phyloP scores from a whole-genome alignment of 805 yeast genomes.

The Yarrowia keelungensis region DNA sequence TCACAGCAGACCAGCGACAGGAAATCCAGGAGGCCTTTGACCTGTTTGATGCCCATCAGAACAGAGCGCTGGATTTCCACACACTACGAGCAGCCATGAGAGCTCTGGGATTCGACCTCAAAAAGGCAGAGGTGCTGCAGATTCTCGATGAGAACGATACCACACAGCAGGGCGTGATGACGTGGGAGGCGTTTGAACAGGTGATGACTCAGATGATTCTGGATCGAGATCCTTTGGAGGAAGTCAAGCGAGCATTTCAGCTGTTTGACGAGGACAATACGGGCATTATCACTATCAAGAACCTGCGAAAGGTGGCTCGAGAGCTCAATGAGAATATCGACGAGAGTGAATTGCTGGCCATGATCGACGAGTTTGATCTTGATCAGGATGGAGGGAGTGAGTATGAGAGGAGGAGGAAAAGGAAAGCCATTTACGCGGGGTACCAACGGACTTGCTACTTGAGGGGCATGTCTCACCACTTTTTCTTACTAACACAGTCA shows the following conservation, averaged over 20 bases:
- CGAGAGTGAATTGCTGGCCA: constrained; percentile 92
- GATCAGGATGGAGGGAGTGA: constrained; percentile 90
- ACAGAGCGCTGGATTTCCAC: constrained; percentile 89
- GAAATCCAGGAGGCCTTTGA: constrained; percentile 92
- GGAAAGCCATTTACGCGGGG: no score
- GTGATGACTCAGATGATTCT: constrained; percentile 82
- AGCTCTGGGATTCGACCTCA: constrained; percentile 89
- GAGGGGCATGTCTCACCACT: not conserved
- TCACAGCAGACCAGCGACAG: constrained; percentile 85
- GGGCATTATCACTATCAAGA: constrained; percentile 82
- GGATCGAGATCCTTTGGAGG: constrained; percentile 91
- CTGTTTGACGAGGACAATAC: constrained; percentile 87
- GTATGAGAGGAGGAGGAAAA: not conserved
- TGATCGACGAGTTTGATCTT: constrained; percentile 96
- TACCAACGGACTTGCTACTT: no score
- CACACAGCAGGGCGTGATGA: constrained; percentile 67
- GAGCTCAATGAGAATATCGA: constrained; percentile 90
- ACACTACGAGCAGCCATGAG: constrained; percentile 78
- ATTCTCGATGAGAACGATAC: constrained; percentile 82
- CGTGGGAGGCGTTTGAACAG: constrained; percentile 80
- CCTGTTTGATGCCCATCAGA: constrained; percentile 90
- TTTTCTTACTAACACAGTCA: constrained; percentile 52
- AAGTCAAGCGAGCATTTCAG: constrained; percentile 85
- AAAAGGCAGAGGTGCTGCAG: constrained; percentile 79
- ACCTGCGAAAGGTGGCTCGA: constrained; percentile 85